Percentiles rank a stretch among this genome's conserved stretches.
Evolutionary conservation across 805 yeast species (phyloP).

Genomic region (Ogataea nonfermentans): DNA sequence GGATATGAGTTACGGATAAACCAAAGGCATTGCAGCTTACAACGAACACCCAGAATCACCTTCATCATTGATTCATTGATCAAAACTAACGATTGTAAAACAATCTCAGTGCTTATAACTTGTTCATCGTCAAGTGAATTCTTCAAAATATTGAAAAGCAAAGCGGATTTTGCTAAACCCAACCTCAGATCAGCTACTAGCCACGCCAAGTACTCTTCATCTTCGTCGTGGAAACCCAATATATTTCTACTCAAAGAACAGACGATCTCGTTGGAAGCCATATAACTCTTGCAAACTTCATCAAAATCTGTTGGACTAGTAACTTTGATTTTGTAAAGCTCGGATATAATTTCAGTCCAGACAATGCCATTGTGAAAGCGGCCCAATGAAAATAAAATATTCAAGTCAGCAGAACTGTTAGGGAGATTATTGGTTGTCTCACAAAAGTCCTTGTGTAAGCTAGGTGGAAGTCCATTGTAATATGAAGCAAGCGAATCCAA

Average conservation of each 20-base stretch:
- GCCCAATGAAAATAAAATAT: constrained; percentile 14
- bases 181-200: constrained; percentile 21
- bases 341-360: constrained; percentile 18
- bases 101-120: constrained; percentile 14
- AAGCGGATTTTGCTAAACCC: constrained; percentile 22
- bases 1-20: constrained; percentile 24
- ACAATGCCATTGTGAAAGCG: constrained; percentile 21
- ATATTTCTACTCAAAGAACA: constrained; percentile 13
- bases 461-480: constrained; percentile 24
- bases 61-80: constrained; percentile 25
- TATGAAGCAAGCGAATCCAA: constrained; percentile 24
- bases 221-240: neutral
- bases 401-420: constrained; percentile 5
- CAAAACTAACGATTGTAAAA: constrained; percentile 22
- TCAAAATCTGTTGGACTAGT: constrained; percentile 8
- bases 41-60: constrained; percentile 16
- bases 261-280: constrained; percentile 10
- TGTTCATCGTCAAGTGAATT: constrained; percentile 7
- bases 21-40: constrained; percentile 18
- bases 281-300: constrained; percentile 8
- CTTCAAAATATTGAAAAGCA: constrained; percentile 18
- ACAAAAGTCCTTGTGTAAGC: constrained; percentile 16
- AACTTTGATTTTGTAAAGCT: constrained; percentile 18
- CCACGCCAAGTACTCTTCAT: constrained; percentile 13
- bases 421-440: constrained; percentile 19